phyloP scores from a whole-genome alignment of 2,329 filamentous ascomycete species.

The Xylariaceae sp. region DNA sequence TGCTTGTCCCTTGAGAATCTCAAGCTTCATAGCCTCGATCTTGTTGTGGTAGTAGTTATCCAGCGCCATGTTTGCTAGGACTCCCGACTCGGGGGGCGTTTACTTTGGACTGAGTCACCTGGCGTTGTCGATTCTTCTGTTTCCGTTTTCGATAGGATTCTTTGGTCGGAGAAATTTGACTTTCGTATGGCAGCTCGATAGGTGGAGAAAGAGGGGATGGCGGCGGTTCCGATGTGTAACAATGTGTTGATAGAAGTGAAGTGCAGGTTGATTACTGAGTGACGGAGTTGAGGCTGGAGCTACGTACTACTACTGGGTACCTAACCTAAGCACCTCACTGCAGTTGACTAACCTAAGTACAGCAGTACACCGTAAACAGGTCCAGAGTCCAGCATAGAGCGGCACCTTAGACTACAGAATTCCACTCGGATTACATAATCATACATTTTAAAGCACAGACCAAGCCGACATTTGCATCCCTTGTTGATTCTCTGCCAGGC shows the following conservation, averaged over 20 bases:
- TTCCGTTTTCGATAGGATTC: constrained; percentile 2
- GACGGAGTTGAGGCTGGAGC: neutral
- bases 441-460: neutral
- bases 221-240: neutral
- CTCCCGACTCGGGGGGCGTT: constrained; percentile 15
- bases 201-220: too few species aligned
- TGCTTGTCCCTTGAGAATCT: constrained; percentile 98
- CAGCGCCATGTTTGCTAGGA: constrained; percentile 76
- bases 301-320: neutral
- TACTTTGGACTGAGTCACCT: neutral
- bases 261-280: neutral
- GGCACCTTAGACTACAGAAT: too few species aligned
- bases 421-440: too few species aligned
- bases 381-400: too few species aligned
- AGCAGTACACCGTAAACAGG: neutral
- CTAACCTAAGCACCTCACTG: too few species aligned
- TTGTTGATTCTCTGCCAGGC: neutral
- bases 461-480: too few species aligned
- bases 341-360: too few species aligned
- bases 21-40: constrained; percentile 99
- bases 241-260: neutral
- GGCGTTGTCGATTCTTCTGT: too few species aligned
- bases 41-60: constrained; percentile 99
- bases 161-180: too few species aligned
- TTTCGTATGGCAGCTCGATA: too few species aligned